Evolutionary conservation across 106 monocot genomes (phyloP).

Genomic region (Apostasia shenzhenica): DNA sequence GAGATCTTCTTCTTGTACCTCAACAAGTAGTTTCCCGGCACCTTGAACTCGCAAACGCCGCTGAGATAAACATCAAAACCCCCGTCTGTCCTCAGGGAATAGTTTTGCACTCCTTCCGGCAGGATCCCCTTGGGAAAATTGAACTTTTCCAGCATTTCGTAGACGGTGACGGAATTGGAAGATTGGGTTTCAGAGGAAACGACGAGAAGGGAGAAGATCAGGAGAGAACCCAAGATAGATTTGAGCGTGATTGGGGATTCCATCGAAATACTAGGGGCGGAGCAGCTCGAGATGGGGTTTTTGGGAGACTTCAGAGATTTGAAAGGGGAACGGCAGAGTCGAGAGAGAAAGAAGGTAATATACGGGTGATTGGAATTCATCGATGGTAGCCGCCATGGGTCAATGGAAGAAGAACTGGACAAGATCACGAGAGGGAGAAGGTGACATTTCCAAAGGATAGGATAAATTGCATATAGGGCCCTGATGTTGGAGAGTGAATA

Average conservation of each 20-base stretch:
- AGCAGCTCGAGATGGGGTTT: not conserved
- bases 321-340: not conserved
- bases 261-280: not conserved
- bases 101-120: constrained; percentile 23
- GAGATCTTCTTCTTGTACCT: constrained; percentile 29
- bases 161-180: constrained; percentile 16
- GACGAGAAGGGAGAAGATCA: not conserved
- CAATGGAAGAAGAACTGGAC: not conserved
- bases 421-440: too few species aligned
- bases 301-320: not conserved
- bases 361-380: not conserved
- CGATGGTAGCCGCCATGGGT: not conserved
- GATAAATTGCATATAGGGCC: too few species aligned
- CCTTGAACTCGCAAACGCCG: constrained; percentile 20
- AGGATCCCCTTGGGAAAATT: constrained; percentile 35
- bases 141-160: constrained; percentile 32
- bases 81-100: constrained; percentile 14
- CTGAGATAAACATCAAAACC: constrained; percentile 20
- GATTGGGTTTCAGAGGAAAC: not conserved
- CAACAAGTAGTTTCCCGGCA: constrained; percentile 21
- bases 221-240: not conserved
- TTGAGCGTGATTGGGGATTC: not conserved
- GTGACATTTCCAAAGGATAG: too few species aligned
- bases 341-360: not conserved
- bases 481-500: too few species aligned